phyloP scores from a whole-genome alignment of 345 rosid genomes.

The Euphorbia lathyris region DNA sequence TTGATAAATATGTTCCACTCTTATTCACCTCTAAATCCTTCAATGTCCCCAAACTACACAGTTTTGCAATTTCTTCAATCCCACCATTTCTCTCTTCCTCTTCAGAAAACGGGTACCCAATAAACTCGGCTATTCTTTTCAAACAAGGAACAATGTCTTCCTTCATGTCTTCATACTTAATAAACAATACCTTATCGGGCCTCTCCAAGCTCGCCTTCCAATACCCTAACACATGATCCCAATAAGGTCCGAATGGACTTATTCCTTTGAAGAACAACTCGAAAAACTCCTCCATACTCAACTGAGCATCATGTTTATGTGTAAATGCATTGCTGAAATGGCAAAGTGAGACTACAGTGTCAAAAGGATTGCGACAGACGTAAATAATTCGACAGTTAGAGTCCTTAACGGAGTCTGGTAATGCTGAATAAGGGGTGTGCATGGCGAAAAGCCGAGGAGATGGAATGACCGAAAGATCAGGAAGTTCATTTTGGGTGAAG shows the following conservation, averaged over 20 bases:
- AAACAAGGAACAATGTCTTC: constrained; percentile 15
- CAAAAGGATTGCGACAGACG: constrained; percentile 26
- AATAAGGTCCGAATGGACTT: constrained; percentile 30
- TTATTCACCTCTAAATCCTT: constrained; percentile 14
- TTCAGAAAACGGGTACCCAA: too few species aligned
- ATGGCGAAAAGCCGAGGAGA: constrained; percentile 17
- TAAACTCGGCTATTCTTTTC: constrained; percentile 15
- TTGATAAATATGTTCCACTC: not conserved
- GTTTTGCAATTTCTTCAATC: constrained; percentile 2
- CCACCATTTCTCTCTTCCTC: constrained; percentile 9
- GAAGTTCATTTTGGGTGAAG: not conserved
- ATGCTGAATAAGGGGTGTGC: constrained; percentile 1
- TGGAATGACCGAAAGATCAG: not conserved
- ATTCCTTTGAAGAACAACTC: constrained; percentile 31
- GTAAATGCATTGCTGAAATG: constrained; percentile 11
- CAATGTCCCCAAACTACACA: constrained; percentile 20
- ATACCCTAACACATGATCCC: constrained; percentile 35
- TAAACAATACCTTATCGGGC: constrained; percentile 20
- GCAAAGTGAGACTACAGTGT: constrained; percentile 25
- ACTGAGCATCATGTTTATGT: constrained; percentile 1
- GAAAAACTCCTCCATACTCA: constrained; percentile 25
- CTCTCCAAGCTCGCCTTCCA: constrained; percentile 31
- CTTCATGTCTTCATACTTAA: constrained; percentile 37
- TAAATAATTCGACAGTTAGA: constrained; percentile 16
- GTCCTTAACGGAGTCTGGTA: constrained; percentile 10